Conservation (phyloP, 2,329 filamentous ascomycete genomes). For the Tolypocladium cylindrosporum region DNA sequence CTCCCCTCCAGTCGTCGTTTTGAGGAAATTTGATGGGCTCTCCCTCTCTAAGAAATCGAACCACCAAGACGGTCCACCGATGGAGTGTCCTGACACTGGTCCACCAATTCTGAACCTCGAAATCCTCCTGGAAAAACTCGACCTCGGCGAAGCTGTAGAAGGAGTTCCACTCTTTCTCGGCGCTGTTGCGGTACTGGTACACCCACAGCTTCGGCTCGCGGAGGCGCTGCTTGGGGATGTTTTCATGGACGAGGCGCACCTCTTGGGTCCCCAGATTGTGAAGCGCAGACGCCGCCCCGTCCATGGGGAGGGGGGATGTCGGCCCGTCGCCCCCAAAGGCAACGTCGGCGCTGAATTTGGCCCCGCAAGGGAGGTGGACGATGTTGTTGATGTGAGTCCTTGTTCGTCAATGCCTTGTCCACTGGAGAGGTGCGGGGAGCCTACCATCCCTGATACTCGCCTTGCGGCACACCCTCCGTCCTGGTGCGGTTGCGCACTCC, state of each 20-base stretch:
- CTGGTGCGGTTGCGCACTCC: conserved; percentile 40
- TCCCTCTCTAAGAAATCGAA: not conserved
- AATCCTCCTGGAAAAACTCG: conserved; percentile 37
- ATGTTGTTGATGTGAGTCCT: conserved; percentile 47
- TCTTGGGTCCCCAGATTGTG: conserved; percentile 44
- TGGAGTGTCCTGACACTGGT: no score
- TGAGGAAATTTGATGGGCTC: no score
- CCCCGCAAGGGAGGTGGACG: conserved; percentile 39
- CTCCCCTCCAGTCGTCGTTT: no score
- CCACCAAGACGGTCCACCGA: conserved; percentile 5
- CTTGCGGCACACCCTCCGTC: conserved; percentile 25
- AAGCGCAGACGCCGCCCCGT: conserved; percentile 26
- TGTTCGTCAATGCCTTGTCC: no score
- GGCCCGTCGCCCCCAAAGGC: conserved; percentile 57
- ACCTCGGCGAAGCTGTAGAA: conserved; percentile 57
- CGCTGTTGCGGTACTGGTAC: conserved; percentile 46
- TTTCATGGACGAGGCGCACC: conserved; percentile 40
- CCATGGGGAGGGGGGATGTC: conserved; percentile 45
- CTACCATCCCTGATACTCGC: conserved; percentile 38
- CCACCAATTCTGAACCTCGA: conserved; percentile 7
- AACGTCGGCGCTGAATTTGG: conserved; percentile 47
- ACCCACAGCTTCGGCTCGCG: conserved; percentile 45
- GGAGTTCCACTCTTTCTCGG: conserved; percentile 39
- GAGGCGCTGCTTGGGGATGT: conserved; percentile 31
- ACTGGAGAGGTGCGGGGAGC: not conserved